Conservation (phyloP, 768 basidiomycete species). For the Lactarius hatsudake region DNA sequence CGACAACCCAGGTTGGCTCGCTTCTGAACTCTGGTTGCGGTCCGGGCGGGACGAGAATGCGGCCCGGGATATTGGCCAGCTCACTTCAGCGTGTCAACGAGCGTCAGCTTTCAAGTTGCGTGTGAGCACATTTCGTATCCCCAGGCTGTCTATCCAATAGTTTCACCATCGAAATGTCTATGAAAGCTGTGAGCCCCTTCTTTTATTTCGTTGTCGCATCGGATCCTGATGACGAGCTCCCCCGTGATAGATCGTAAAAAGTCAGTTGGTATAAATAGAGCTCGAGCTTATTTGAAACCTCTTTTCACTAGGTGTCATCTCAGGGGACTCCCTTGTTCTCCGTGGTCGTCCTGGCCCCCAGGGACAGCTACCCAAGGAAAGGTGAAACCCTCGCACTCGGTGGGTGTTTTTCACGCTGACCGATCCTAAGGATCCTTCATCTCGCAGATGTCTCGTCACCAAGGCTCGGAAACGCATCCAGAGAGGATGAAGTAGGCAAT, state of each 20-base stretch:
- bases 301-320: slow-evolving; percentile 67
- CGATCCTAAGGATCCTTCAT: slow-evolving; percentile 69
- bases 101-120: not conserved
- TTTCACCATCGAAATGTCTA: slow-evolving; percentile 47
- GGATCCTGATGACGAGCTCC: not conserved
- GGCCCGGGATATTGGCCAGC: not conserved
- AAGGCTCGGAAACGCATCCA: slow-evolving; percentile 71
- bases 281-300: slow-evolving; percentile 1
- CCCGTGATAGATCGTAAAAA: slow-evolving; percentile 54
- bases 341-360: slow-evolving; percentile 74
- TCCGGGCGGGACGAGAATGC: not conserved
- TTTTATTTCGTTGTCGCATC: not conserved
- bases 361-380: slow-evolving; percentile 88
- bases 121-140: not conserved
- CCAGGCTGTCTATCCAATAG: not conserved
- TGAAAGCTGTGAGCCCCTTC: slow-evolving; percentile 63
- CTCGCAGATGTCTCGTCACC: slow-evolving; percentile 86
- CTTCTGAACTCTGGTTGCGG: not conserved
- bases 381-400: slow-evolving; percentile 45
- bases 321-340: slow-evolving; percentile 85
- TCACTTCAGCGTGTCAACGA: not conserved
- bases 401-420: not conserved
- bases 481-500: slow-evolving; percentile 80
- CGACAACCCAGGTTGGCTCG: not conserved
- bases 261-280: slow-evolving; percentile 34